Percentiles rank a stretch among this genome's conserved stretches.
Conservation (phyloP, 441 rosid species). For the California macrophylla region DNA sequence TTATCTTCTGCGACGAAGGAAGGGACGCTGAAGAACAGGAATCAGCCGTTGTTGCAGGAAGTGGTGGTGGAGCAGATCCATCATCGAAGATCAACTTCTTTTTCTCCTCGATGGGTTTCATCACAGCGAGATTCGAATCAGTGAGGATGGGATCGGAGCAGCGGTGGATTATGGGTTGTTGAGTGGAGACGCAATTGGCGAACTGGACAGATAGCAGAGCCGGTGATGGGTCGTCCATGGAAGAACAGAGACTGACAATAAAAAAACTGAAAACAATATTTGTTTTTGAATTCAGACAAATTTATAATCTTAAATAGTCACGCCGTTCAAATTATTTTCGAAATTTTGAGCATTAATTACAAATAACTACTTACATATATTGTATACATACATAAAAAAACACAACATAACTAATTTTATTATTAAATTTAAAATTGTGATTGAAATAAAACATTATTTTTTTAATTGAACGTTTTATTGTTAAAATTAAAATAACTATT, state of each 20-base stretch:
- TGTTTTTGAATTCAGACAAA: no score
- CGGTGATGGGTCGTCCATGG: conserved; percentile 2
- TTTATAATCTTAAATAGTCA: no score
- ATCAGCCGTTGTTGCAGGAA: conserved; percentile 2
- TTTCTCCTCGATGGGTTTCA: conserved; percentile 5
- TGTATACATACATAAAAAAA: no score
- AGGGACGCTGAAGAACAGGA: conserved; percentile 25
- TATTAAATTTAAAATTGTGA: no score
- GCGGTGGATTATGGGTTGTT: background rate
- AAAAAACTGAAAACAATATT: no score
- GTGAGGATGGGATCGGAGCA: conserved; percentile 2
- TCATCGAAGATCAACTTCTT: conserved; percentile 29
- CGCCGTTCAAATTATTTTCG: no score
- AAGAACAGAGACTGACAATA: conserved; percentile 1
- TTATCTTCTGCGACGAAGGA: conserved; percentile 23
- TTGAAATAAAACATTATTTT: no score
- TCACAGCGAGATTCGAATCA: background rate
- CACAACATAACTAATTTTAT: no score
- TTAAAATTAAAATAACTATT: no score
- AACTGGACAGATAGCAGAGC: background rate
- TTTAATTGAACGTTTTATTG: no score
- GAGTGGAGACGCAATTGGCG: background rate
- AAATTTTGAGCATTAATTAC: no score
- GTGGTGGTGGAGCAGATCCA: conserved; percentile 2
- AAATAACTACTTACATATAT: no score